Conservation (phyloP, 345 rosid species). For the Brassica cretica region DNA sequence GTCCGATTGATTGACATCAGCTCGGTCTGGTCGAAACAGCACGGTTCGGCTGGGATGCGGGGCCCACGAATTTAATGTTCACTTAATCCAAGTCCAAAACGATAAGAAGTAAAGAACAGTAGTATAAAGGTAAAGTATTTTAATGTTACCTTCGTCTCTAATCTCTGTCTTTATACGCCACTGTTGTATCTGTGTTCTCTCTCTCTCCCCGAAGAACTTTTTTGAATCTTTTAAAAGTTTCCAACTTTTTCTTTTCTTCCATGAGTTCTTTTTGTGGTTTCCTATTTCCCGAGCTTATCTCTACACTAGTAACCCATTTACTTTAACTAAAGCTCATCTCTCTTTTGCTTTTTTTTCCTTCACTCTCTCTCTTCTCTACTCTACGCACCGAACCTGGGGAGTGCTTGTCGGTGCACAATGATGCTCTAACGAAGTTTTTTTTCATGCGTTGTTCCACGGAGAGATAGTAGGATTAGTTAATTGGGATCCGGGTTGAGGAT, state of each 20-base stretch:
- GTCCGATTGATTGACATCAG: background rate
- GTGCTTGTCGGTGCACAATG: conserved; percentile 28
- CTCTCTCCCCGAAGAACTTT: conserved; percentile 26
- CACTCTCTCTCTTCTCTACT: conserved; percentile 27
- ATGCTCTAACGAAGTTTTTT: conserved; percentile 15
- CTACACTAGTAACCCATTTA: background rate
- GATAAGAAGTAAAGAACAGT: conserved; percentile 21
- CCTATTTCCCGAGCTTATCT: conserved; percentile 30
- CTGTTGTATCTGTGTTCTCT: background rate
- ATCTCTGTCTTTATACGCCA: conserved; percentile 35
- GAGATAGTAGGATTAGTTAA: no score
- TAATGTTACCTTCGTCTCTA: conserved; percentile 37
- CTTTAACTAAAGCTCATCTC: conserved; percentile 30
- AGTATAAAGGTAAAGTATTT: conserved; percentile 3
- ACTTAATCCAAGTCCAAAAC: conserved; percentile 34
- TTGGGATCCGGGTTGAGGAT: conserved; percentile 1
- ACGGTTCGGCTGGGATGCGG: background rate
- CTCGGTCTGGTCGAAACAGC: conserved; percentile 12
- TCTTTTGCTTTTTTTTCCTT: background rate
- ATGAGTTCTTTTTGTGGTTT: conserved; percentile 31
- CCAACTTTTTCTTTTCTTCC: background rate
- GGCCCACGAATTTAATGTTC: conserved; percentile 23
- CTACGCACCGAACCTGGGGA: conserved; percentile 4
- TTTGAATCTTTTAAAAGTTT: conserved; percentile 30
- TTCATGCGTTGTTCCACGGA: no score